These are phyloP conservation scores for Paecilomyces sp. DNA, from an alignment of 2,329 filamentous ascomycete species.

Conservation along the genomic window DNA sequence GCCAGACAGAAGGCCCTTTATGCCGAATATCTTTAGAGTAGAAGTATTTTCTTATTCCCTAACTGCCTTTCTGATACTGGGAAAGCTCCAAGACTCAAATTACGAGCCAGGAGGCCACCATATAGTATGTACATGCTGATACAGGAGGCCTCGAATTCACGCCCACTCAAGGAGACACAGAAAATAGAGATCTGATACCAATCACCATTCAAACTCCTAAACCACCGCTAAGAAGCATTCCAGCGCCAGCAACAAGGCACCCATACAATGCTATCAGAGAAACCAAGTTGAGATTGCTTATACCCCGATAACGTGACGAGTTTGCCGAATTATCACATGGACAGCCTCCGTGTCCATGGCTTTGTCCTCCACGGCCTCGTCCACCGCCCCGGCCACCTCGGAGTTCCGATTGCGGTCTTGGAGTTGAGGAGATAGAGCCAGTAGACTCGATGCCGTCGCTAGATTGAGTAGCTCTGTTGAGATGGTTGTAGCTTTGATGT, in stretches of 20 bases:
- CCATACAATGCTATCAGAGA: background rate
- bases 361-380: background rate
- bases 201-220: background rate
- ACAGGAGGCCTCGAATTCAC: background rate
- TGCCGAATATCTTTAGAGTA: background rate
- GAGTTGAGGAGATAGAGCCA: background rate
- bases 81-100: no score
- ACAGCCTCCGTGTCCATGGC: background rate
- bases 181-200: background rate
- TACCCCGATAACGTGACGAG: background rate
- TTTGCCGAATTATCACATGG: background rate
- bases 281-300: background rate
- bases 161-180: background rate
- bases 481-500: background rate
- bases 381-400: background rate
- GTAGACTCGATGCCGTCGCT: background rate
- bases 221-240: background rate
- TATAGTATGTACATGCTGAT: background rate
- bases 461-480: background rate
- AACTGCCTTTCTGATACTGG: no score
- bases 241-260: background rate
- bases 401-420: background rate
- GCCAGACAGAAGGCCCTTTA: background rate
- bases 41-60: no score
- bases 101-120: no score